These are phyloP conservation scores for Candida vartiovaarae DNA, from an alignment of 805 yeast species.

Conservation along the genomic window DNA sequence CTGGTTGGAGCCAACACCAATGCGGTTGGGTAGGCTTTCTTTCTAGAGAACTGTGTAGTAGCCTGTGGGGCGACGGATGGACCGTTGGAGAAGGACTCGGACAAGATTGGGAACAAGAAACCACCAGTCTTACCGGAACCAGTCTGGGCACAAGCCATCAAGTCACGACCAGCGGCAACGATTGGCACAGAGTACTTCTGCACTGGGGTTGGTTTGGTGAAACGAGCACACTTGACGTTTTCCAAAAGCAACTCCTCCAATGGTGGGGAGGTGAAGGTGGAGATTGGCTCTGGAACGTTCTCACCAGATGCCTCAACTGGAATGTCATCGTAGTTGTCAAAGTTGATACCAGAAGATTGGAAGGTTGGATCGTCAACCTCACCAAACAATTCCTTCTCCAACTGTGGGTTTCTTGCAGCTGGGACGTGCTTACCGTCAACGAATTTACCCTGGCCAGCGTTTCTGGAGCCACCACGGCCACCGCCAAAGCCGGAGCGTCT, in stretches of 20 bases:
- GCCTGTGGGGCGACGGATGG: constrained; percentile 56
- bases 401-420: constrained; percentile 57
- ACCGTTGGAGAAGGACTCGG: constrained; percentile 83
- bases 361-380: constrained; percentile 53
- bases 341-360: constrained; percentile 96
- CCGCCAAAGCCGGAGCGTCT: constrained; percentile 18
- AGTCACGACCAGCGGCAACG: constrained; percentile 81
- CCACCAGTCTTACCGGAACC: constrained; percentile 99
- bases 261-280: constrained; percentile 86
- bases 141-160: constrained; percentile 97
- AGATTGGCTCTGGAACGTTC: constrained; percentile 88
- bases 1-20: constrained; percentile 97
- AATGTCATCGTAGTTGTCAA: constrained; percentile 96
- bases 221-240: constrained; percentile 83
- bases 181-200: constrained; percentile 92
- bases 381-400: constrained; percentile 84
- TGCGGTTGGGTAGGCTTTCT: constrained; percentile 90
- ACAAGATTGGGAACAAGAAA: constrained; percentile 93
- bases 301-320: constrained; percentile 98
- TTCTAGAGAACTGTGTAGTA: constrained; percentile 46
- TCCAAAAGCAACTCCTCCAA: constrained; percentile 79
- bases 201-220: constrained; percentile 94
- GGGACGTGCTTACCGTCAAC: constrained; percentile 85
- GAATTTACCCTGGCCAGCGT: constrained; percentile 70
- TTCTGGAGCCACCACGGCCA: constrained; percentile 26